Base-by-base conservation (phyloP, 2,329 filamentous ascomycete genomes). In the Aspergillus jensenii region DNA sequence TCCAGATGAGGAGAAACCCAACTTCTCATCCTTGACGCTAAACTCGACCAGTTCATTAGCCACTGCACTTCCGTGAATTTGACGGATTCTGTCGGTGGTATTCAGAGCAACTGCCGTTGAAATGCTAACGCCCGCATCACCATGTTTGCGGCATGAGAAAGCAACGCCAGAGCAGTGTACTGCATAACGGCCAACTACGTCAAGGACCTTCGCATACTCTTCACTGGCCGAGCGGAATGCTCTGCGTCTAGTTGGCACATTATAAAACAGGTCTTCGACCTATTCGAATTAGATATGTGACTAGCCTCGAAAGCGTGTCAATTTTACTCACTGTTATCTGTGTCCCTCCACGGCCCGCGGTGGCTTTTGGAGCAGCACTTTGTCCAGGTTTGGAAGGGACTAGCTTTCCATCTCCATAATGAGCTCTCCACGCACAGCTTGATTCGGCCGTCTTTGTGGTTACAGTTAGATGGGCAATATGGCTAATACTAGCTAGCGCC, bases 221-320 rank as follows among this genome's bases (percentile, higher is more conserved):
- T 99, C 95, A 39, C 92, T 90, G 17, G 90, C 79, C 14, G 93
- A 98, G 41, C 95, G 87, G 69, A 99, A 99, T 11, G 96, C 95
- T 64, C 87, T 86, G 37, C 93, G 87, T 23, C 95, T 86, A 8
- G 90, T 96, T 0, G 92, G 93, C 1, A 98, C 86, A 68, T 97
- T 99, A 81, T 96, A 99, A 74, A 99, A 99, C 11, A 99, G 78
- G 72, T 99, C 95, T 70, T 99, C 93, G 15, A 99, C 85, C 83
- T 85, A 39, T 3, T 17, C 15, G 1, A 4, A 27, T 64, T 21
- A 60, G 44, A 48, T 12, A 3, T 41, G 6, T 14, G n/a, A 37
- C 14, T 23, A 11, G 15, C 17, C 3, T 43, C 21, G 21, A 37
- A n/a, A n/a, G 9, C 7, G 17, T 8, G 0, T 37, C 9, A 17